Percentiles rank a stretch among this genome's conserved stretches.
These are phyloP conservation scores for Tetragonia tetragonoides DNA, from an alignment of 148 eudicot species.

Conservation along the genomic window DNA sequence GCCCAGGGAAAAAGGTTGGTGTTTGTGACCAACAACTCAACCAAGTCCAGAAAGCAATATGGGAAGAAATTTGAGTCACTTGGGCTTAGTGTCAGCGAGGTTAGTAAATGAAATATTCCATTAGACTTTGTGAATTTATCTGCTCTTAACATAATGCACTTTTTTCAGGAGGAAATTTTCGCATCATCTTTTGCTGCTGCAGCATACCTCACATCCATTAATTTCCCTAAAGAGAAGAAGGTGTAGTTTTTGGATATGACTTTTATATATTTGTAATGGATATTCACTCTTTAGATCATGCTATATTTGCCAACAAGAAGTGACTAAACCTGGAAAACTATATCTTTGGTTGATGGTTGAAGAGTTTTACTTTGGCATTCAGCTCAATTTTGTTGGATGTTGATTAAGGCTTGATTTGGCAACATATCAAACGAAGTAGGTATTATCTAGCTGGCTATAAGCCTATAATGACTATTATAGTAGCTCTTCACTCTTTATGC, in stretches of 20 bases:
- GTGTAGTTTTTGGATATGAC: constrained; percentile 28
- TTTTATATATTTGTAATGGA: neutral
- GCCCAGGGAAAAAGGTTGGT: constrained; percentile 86
- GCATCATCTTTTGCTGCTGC: constrained; percentile 99
- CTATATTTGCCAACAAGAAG: neutral
- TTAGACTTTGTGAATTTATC: constrained; percentile 8
- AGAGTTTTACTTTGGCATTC: neutral
- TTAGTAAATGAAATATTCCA: constrained; percentile 28
- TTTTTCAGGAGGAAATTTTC: constrained; percentile 91
- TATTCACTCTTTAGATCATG: neutral
- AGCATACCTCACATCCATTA: constrained; percentile 82
- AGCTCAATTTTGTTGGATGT: neutral
- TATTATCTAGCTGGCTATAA: neutral
- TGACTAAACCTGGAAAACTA: neutral
- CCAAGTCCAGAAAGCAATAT: constrained; percentile 94
- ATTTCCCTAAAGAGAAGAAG: constrained; percentile 94
- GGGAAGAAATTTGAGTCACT: constrained; percentile 96
- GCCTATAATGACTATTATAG: neutral
- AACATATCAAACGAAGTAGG: neutral
- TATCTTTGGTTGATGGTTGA: neutral
- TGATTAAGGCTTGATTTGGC: neutral
- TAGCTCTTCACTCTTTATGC: neutral
- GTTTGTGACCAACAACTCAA: constrained; percentile 98
- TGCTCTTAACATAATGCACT: constrained; percentile 20
- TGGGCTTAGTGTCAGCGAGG: constrained; percentile 88